A percentile compares a stretch with the other conserved stretches of the same genome.
phyloP scores from a whole-genome alignment of 192 early-diverging fungal species.

The Backusella tarrabulga region DNA sequence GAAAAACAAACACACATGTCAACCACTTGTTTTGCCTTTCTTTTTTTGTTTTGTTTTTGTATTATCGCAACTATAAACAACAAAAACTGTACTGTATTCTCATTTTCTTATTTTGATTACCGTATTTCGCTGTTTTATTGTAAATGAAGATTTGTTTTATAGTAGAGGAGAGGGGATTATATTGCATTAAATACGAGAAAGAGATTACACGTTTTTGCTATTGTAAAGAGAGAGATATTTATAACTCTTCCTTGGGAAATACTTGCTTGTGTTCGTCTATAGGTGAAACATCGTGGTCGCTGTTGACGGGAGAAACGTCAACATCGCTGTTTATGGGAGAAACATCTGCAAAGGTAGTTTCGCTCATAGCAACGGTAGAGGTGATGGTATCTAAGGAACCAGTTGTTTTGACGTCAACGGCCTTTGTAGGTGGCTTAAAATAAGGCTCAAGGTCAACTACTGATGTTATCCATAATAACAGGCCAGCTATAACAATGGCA shows the following conservation, averaged over 20 bases:
- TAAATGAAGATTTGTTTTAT: not conserved
- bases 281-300: not conserved
- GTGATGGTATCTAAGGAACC: not conserved
- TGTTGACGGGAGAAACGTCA: not conserved
- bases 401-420: not conserved
- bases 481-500: conserved; percentile 11
- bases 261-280: not conserved
- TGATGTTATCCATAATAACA: not conserved
- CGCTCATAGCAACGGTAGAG: not conserved
- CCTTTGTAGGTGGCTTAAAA: not conserved
- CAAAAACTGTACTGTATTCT: too few species aligned
- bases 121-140: too few species aligned
- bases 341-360: not conserved
- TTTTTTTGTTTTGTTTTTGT: too few species aligned
- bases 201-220: too few species aligned
- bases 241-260: not conserved
- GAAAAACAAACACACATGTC: too few species aligned
- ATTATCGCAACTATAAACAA: too few species aligned
- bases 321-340: not conserved
- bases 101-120: not conserved
- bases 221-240: not conserved
- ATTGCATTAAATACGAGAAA: not conserved
- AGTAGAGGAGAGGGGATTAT: not conserved
- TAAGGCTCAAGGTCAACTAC: not conserved
- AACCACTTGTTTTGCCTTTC: too few species aligned